These are phyloP conservation scores for Rhizopogon vinicolor DNA, from an alignment of 768 basidiomycete genomes.

Conservation along the genomic window DNA sequence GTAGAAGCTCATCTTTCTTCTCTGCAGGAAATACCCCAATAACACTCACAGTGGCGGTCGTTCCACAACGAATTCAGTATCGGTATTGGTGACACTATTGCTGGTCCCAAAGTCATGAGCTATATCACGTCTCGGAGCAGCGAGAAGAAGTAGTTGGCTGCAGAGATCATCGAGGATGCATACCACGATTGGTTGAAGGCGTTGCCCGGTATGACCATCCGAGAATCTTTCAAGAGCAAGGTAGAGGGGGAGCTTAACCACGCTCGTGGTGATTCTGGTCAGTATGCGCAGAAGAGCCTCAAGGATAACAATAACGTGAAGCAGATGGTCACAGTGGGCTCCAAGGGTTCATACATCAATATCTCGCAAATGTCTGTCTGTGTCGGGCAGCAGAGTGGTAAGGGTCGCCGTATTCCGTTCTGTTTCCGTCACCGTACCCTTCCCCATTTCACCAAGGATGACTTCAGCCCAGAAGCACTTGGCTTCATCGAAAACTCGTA, in stretches of 20 bases:
- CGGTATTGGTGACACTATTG: too few relatives aligned
- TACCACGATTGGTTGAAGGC: too few relatives aligned
- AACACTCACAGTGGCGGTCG: too few relatives aligned
- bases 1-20: too few relatives aligned
- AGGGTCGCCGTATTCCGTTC: slow-evolving; percentile 97
- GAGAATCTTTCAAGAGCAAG: too few relatives aligned
- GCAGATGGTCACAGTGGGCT: slow-evolving; percentile 99
- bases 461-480: slow-evolving; percentile 95
- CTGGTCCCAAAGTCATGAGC: too few relatives aligned
- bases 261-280: slow-evolving; percentile 94
- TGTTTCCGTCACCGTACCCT: slow-evolving; percentile 96
- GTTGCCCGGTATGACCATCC: too few relatives aligned
- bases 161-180: too few relatives aligned
- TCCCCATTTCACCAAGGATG: slow-evolving; percentile 98
- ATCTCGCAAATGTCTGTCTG: slow-evolving; percentile 99
- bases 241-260: slow-evolving; percentile 33
- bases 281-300: slow-evolving; percentile 93
- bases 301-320: slow-evolving; percentile 99
- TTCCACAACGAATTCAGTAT: too few relatives aligned
- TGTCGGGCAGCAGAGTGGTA: slow-evolving; percentile 97
- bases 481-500: slow-evolving; percentile 99
- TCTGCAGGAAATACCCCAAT: too few relatives aligned
- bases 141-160: too few relatives aligned
- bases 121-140: too few relatives aligned
- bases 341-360: slow-evolving; percentile 99